phyloP scores from a whole-genome alignment of 176 grass and related monocot species.

The Neostapfia colusana region DNA sequence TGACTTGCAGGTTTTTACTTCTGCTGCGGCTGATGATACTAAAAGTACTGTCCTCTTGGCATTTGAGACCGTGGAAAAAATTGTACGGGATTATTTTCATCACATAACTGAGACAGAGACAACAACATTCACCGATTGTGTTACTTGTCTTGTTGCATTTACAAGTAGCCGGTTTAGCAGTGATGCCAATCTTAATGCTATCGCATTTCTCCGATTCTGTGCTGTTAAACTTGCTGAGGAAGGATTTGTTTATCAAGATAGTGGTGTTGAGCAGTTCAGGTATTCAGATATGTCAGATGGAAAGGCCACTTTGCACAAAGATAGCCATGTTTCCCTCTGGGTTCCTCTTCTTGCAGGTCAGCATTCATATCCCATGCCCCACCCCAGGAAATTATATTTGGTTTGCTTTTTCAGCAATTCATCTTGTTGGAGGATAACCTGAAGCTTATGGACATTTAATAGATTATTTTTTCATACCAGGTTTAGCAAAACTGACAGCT shows the following conservation, averaged over 20 bases:
- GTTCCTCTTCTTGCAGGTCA: constrained; percentile 75
- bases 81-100: constrained; percentile 91
- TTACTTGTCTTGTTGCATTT: constrained; percentile 90
- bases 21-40: constrained; percentile 68
- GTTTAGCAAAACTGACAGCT: constrained; percentile 83
- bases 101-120: constrained; percentile 98
- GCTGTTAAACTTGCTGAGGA: constrained; percentile 92
- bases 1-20: constrained; percentile 71
- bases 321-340: constrained; percentile 87
- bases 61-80: constrained; percentile 96
- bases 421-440: constrained; percentile 22
- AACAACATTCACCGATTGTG: constrained; percentile 90
- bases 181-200: constrained; percentile 92
- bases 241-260: constrained; percentile 70
- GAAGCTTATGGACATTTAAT: constrained; percentile 15
- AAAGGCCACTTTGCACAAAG: constrained; percentile 58
- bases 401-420: constrained; percentile 5
- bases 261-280: constrained; percentile 31
- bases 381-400: neutral
- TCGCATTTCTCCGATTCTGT: constrained; percentile 94
- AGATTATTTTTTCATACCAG: constrained; percentile 48
- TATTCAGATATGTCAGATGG: constrained; percentile 52
- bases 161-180: constrained; percentile 93
- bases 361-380: neutral
- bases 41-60: constrained; percentile 88